A percentile compares a stretch with the other conserved stretches of the same genome.
Conservation (phyloP, 495 filamentous ascomycete species). For the Penicillium alfredii region DNA sequence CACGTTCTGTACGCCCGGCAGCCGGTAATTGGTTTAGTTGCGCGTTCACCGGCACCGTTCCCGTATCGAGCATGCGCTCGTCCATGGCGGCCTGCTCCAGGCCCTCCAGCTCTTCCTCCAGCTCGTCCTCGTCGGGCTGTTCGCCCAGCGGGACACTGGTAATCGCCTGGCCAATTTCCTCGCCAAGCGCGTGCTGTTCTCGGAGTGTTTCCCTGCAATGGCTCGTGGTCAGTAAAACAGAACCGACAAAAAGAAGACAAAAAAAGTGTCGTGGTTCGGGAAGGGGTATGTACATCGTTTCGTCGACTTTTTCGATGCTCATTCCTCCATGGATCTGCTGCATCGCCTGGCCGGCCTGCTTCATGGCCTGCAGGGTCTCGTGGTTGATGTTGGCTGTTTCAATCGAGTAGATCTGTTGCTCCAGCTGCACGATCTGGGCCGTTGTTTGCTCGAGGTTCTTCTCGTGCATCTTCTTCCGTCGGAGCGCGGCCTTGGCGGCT, state of each 20-base stretch:
- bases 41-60: conserved; percentile 65
- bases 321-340: conserved; percentile 83
- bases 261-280: neutral
- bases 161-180: conserved; percentile 86
- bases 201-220: conserved; percentile 80
- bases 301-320: conserved; percentile 87
- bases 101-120: conserved; percentile 71
- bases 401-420: conserved; percentile 94
- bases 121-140: conserved; percentile 75
- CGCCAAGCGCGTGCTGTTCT: conserved; percentile 85
- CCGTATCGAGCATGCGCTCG: conserved; percentile 87
- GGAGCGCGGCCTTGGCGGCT: conserved; percentile 89
- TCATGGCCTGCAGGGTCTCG: conserved; percentile 92
- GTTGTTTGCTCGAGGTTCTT: conserved; percentile 85
- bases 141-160: conserved; percentile 63
- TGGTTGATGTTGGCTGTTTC: conserved; percentile 98
- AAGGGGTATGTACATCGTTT: conserved; percentile 71
- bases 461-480: conserved; percentile 90
- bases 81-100: conserved; percentile 84
- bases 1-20: conserved; percentile 67
- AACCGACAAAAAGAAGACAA: neutral
- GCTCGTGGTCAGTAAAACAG: neutral
- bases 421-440: conserved; percentile 82
- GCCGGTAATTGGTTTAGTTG: conserved; percentile 67
- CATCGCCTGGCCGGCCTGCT: conserved; percentile 84